Base-by-base conservation (phyloP, 129 eudicot genomes). In the Arctium lappa region DNA sequence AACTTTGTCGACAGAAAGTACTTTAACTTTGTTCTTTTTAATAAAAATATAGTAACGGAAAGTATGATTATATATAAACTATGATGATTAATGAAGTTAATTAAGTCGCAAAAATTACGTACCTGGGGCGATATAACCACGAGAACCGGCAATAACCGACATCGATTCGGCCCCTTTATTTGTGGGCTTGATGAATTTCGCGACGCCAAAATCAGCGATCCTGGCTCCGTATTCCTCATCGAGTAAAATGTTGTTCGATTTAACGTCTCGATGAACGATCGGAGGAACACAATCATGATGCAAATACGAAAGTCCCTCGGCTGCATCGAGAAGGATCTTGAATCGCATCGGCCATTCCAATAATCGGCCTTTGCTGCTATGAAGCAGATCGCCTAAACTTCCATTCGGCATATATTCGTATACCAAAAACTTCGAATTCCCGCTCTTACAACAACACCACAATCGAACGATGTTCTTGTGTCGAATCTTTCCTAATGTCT, bases 71-170 rank as follows among this genome's bases (percentile, higher is more conserved):
- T 50, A 4, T 46, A 46, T 46, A 6, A 46, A 18, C 33, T 69
- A 10, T 30, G 77, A 73, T 37, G 62, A 29, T 79, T 8, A 13
- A 70, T 8, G 11, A 7, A 3, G 7, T 8, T 2, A 42, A 5
- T 38, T 16, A 42, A 46, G 34, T 66, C n/a, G 8, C 33, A 50
- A 31, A 76, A 30, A 3, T 44, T 2, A 29, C 38, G 44, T 89
- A 95, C 98, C 97, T 80, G 99, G 98, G 62, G 98, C 98, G 65
- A 95, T 91, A 87, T 95, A 95, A 69, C 98, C 98, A 66, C 97
- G 91, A 31, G 98, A 95, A 74, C 98, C 98, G 71, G 98, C 98
- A 77, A 95, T 90, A 5, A 75, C 92, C 15, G 98, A 95, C 98
- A 95, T 95, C 50, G 97, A 85, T 62, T 94, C 90, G 0, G 88